Evolutionary conservation across 208 protist genomes (phyloP).

Genomic region (Crithidia sp.): DNA sequence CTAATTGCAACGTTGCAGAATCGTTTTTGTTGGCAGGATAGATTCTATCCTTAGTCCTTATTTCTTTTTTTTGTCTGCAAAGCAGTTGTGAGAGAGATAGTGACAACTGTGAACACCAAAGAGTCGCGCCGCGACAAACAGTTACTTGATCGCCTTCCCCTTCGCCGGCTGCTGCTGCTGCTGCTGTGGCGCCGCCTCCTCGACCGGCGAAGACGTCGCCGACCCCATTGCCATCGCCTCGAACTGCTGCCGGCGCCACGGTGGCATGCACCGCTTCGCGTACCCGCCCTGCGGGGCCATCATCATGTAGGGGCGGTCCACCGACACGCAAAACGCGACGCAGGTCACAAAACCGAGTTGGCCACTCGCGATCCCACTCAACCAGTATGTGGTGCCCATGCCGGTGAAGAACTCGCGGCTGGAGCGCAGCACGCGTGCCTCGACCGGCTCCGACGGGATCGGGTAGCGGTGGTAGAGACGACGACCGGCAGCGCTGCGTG

Average conservation of each 20-base stretch:
- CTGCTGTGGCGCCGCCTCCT: background rate
- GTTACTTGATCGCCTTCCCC: slow-evolving; percentile 1
- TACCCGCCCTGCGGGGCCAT: slow-evolving; percentile 86
- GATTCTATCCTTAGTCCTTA: too few species aligned
- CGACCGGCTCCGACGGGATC: slow-evolving; percentile 73
- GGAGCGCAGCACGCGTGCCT: slow-evolving; percentile 67
- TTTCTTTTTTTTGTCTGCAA: too few species aligned
- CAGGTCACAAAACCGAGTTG: slow-evolving; percentile 75
- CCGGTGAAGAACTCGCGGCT: slow-evolving; percentile 70
- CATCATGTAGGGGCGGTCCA: slow-evolving; percentile 80
- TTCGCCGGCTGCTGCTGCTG: slow-evolving; percentile 1
- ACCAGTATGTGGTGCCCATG: slow-evolving; percentile 89
- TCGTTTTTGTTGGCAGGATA: too few species aligned
- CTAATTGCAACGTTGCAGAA: too few species aligned
- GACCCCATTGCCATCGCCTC: slow-evolving; percentile 48
- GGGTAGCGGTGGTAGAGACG: slow-evolving; percentile 83
- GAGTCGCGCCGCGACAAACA: too few species aligned
- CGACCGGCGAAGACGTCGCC: background rate
- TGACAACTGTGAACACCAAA: too few species aligned
- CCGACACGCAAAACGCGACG: slow-evolving; percentile 69
- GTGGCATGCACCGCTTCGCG: slow-evolving; percentile 72
- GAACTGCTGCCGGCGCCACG: slow-evolving; percentile 75
- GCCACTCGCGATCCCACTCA: slow-evolving; percentile 68
- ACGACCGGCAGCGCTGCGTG: slow-evolving; percentile 48
- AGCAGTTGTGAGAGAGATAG: too few species aligned